Base-by-base conservation (phyloP, 2,329 filamentous ascomycete species). In the Mycosphaerella sp. region DNA sequence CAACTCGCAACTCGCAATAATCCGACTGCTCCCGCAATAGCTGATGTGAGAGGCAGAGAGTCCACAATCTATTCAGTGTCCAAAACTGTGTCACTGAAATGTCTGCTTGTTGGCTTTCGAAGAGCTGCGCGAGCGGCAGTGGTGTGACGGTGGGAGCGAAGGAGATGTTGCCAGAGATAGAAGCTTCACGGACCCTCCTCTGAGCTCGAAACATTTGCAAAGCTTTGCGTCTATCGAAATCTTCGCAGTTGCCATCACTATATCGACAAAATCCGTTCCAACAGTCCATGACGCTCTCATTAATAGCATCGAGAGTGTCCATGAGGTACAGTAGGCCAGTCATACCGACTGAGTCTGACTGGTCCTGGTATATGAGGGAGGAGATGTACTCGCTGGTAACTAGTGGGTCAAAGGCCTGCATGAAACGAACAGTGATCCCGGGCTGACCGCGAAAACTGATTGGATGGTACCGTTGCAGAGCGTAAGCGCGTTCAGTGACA, bases 261-360 rank as follows among this genome's bases (percentile, higher is more conserved):
- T 55, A 59, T 14, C 49, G 48, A 63, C 70, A 73, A 47, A 68
- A 68, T 21, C 64, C 64, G 43, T 70, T 72, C 71, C 71, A 73
- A 61, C 71, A 73, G 14, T 70, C 65, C 14, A 72, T 62, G 14
- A 73, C 68, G 49, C 67, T 68, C 54, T 73, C 71, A 44, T 73
- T 69, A 28, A 73, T 71, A 3, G 68, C 65, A 45, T 73, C 69
- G 50, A 73, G 73, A 1, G 70, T 56, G 52, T 73, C 71, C 71
- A 73, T 73, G 18, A 73, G 60, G 25, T 69, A 65, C 4, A 71
- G 64, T 6, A 73, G 58, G 2, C 71, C 71, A 52, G 71, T 70
- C 70, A 73, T 72, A 1, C 67, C 70, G 5, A 62, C 56, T 2
- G 57, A 50, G 21, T 73, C 71, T 39, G 70, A 67, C 53, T 73